Evolutionary conservation across 305 asterid genomes (phyloP).

Genomic region (Solanum hybrid): DNA sequence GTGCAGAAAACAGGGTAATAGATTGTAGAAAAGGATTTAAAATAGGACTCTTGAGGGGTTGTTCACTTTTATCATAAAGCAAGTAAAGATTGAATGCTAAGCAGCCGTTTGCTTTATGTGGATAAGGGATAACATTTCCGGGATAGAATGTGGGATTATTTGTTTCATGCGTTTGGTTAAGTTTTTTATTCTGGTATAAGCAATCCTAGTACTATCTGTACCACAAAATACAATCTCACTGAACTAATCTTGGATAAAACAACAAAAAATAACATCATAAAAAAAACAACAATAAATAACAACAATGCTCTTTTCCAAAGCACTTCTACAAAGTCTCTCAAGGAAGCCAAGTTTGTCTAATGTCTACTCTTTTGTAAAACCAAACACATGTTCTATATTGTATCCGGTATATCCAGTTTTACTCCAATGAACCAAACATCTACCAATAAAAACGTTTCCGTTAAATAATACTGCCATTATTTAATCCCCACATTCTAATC

Average conservation of each 20-base stretch:
- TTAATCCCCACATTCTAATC: background rate
- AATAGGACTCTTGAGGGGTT: background rate
- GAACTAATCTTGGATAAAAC: background rate
- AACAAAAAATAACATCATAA: background rate
- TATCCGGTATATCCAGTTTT: background rate
- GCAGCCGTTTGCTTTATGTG: background rate
- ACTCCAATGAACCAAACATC: background rate
- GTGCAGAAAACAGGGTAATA: background rate
- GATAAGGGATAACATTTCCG: background rate
- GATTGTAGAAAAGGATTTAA: background rate
- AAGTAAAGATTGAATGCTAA: background rate
- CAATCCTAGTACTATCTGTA: background rate
- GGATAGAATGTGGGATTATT: background rate
- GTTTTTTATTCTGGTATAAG: background rate
- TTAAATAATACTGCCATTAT: background rate
- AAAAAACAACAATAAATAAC: background rate
- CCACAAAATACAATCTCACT: background rate
- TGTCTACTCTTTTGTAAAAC: background rate
- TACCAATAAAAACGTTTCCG: background rate
- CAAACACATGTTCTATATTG: background rate
- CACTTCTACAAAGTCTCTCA: background rate
- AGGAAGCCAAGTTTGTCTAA: background rate
- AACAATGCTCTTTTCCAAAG: background rate
- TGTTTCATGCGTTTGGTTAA: background rate
- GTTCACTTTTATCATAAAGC: background rate